Evolutionary conservation across 208 protist genomes (phyloP).

Genomic region (Zelonia costaricensis): DNA sequence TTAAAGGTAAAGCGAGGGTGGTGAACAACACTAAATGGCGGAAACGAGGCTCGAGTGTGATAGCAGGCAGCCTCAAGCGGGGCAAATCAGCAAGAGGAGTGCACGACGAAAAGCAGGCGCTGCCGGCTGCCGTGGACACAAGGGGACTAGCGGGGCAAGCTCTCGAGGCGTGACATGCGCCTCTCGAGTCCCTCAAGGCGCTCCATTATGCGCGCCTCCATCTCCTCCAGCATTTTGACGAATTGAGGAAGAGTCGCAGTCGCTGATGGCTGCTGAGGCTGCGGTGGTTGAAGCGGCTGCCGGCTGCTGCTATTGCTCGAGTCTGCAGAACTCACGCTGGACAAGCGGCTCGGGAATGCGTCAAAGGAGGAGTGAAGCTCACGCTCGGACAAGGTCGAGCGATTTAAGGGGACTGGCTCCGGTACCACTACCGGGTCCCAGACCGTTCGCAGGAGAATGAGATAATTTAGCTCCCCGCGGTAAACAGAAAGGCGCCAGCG

Average conservation of each 20-base stretch:
- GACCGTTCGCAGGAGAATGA: conserved; percentile 53
- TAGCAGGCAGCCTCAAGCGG: too few species aligned
- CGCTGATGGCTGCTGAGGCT: conserved; percentile 13
- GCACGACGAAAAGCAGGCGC: neutral
- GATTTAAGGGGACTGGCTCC: conserved; percentile 51
- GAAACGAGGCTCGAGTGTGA: too few species aligned
- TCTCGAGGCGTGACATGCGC: conserved; percentile 25
- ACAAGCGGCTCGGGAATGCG: conserved; percentile 33
- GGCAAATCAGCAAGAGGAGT: too few species aligned
- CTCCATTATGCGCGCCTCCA: conserved; percentile 32
- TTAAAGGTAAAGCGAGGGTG: neutral
- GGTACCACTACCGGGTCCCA: conserved; percentile 78
- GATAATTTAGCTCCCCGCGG: conserved; percentile 34
- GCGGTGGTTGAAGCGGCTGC: conserved; percentile 36
- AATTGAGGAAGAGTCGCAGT: conserved; percentile 20
- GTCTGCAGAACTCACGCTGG: conserved; percentile 36
- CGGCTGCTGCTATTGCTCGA: conserved; percentile 16
- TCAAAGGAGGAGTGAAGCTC: conserved; percentile 50
- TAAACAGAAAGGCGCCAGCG: conserved; percentile 73
- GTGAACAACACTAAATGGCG: neutral
- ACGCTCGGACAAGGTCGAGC: conserved; percentile 44
- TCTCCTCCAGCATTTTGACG: conserved; percentile 27
- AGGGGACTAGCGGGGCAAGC: neutral
- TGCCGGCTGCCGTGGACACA: too few species aligned
- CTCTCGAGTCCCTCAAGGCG: conserved; percentile 29